Evolutionary conservation across 768 basidiomycete species (phyloP).

Genomic region (Podaxis sp.): DNA sequence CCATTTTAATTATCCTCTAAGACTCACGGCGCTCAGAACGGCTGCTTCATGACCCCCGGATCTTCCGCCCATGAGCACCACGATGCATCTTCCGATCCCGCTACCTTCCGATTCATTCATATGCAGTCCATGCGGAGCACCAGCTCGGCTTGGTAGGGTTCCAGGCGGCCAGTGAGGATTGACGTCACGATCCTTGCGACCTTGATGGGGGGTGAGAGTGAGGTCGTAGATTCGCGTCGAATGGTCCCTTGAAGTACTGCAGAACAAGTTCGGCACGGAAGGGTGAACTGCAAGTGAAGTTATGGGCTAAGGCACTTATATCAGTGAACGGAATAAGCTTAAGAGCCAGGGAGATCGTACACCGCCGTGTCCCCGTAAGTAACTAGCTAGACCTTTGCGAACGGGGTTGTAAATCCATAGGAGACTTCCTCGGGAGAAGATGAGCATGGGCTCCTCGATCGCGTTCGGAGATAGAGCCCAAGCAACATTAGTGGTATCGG

Average conservation of each 20-base stretch:
- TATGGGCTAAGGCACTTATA: constrained; percentile 42
- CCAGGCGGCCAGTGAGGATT: constrained; percentile 65
- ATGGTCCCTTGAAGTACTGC: constrained; percentile 73
- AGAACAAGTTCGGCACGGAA: constrained; percentile 53
- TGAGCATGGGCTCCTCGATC: constrained; percentile 56
- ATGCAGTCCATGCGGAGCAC: constrained; percentile 70
- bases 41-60: constrained; percentile 75
- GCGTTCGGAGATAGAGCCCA: constrained; percentile 53
- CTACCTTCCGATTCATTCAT: constrained; percentile 58
- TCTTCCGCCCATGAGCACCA: constrained; percentile 65
- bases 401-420: constrained; percentile 56
- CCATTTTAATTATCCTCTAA: not conserved
- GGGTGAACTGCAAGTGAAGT: constrained; percentile 72
- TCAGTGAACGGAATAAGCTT: constrained; percentile 4
- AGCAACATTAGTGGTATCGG: constrained; percentile 44
- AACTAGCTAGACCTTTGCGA: constrained; percentile 39
- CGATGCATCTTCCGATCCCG: constrained; percentile 63
- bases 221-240: constrained; percentile 73
- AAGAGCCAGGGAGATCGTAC: constrained; percentile 37
- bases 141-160: constrained; percentile 50
- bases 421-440: constrained; percentile 54
- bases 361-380: constrained; percentile 70
- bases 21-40: constrained; percentile 61
- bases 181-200: constrained; percentile 16
- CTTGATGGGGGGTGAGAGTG: constrained; percentile 23